phyloP scores from a whole-genome alignment of 2,329 filamentous ascomycete species.

The Penicillium sp. region DNA sequence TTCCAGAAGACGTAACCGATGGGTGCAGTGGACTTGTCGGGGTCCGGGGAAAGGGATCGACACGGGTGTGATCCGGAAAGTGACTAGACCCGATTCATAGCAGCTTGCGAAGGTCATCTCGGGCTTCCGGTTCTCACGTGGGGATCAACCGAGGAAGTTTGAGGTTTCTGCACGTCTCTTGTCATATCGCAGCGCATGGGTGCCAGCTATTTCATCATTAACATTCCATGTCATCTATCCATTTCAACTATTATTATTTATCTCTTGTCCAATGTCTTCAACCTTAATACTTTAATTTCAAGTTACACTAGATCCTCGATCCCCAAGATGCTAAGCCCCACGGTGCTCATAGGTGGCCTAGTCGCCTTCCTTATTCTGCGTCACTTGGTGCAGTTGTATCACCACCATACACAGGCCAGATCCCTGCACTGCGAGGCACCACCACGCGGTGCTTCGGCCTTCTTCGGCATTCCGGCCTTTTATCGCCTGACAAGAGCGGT shows the following conservation, averaged over 20 bases:
- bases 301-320: not conserved
- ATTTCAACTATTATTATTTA: not conserved
- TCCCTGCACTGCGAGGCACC: constrained; percentile 27
- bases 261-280: not conserved
- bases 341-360: constrained; percentile 17
- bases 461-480: constrained; percentile 29
- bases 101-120: constrained; percentile 14
- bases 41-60: not conserved
- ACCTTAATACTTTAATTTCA: not conserved
- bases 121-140: constrained; percentile 8
- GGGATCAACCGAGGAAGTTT: constrained; percentile 11
- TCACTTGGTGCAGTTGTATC: constrained; percentile 20
- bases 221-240: not conserved
- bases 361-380: constrained; percentile 23
- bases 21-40: not conserved
- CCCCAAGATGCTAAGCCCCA: constrained; percentile 14
- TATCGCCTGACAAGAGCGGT: constrained; percentile 23
- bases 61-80: not conserved
- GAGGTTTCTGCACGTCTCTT: not conserved
- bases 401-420: constrained; percentile 26
- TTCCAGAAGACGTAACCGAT: constrained; percentile 15
- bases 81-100: constrained; percentile 8
- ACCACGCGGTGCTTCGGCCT: constrained; percentile 2
- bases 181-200: not conserved
- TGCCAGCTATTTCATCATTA: not conserved